Conservation (phyloP, 805 yeast genomes). For the Brettanomyces naardenensis region DNA sequence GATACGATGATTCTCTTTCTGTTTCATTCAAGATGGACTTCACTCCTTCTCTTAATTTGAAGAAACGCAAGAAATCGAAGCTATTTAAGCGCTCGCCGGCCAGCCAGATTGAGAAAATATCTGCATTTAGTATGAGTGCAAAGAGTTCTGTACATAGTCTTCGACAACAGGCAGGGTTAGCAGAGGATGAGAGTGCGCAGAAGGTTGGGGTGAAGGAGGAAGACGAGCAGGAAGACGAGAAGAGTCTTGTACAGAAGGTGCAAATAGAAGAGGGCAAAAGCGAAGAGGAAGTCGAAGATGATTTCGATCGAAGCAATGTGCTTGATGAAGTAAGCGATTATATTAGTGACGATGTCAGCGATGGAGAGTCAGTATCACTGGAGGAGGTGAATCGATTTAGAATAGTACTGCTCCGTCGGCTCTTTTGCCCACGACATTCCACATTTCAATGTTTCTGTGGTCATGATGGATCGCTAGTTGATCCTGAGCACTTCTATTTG, state of each 20-base stretch:
- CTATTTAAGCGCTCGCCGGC: constrained; percentile 20
- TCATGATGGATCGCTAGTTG: constrained; percentile 9
- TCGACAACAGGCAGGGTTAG: neutral
- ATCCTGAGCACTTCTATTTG: constrained; percentile 7
- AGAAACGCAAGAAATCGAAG: constrained; percentile 17
- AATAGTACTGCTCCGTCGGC: constrained; percentile 12
- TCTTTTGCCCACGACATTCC: constrained; percentile 22
- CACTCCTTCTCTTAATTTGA: constrained; percentile 19
- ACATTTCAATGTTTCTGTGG: constrained; percentile 19
- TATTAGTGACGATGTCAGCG: neutral
- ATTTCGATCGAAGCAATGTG: neutral
- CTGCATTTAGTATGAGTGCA: constrained; percentile 5
- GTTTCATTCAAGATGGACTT: constrained; percentile 23
- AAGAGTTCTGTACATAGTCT: neutral
- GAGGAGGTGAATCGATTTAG: constrained; percentile 22
- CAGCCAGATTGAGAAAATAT: constrained; percentile 18
- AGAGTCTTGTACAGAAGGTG: neutral
- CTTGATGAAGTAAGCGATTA: constrained; percentile 7
- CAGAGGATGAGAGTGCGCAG: neutral
- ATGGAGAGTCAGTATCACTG: constrained; percentile 8
- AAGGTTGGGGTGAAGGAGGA: neutral
- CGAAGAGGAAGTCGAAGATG: constrained; percentile 3
- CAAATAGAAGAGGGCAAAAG: neutral
- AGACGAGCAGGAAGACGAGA: neutral
- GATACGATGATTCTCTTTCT: constrained; percentile 17